Conservation (phyloP, 2,329 filamentous ascomycete species). For the Neofusicoccum kwambonambiense region DNA sequence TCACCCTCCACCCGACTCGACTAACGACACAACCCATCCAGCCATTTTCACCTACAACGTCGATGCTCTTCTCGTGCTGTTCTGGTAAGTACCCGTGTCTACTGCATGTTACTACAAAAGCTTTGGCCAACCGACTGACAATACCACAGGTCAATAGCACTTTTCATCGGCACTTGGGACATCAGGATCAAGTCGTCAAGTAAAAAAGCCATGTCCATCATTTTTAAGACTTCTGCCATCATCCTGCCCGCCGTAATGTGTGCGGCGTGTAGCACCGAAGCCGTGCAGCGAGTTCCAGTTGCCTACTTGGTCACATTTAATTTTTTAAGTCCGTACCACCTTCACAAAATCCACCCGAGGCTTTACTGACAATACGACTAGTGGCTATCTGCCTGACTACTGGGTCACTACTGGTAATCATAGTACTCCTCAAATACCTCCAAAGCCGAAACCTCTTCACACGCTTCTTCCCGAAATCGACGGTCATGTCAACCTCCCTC, state of each 20-base stretch:
- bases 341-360: too few relatives aligned
- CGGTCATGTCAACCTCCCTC: not conserved
- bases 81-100: not conserved
- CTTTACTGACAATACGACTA: not conserved
- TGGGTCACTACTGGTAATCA: slow-evolving; percentile 5
- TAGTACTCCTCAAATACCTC: slow-evolving; percentile 13
- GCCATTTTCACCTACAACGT: slow-evolving; percentile 15
- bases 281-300: not conserved
- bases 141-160: slow-evolving; percentile 4
- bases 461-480: slow-evolving; percentile 1
- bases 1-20: not conserved
- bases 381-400: not conserved
- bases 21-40: not conserved
- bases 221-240: slow-evolving; percentile 2
- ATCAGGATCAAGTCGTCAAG: not conserved
- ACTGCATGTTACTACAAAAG: not conserved
- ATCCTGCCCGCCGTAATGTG: slow-evolving; percentile 4
- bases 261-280: not conserved
- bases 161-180: slow-evolving; percentile 17
- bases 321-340: not conserved
- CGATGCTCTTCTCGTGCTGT: slow-evolving; percentile 15
- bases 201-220: slow-evolving; percentile 9
- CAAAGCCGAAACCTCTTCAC: slow-evolving; percentile 10
- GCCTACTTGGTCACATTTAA: slow-evolving; percentile 12
- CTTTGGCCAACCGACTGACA: not conserved